Evolutionary conservation across 148 eudicot genomes (phyloP).

Genomic region (Chenopodium quinoa): DNA sequence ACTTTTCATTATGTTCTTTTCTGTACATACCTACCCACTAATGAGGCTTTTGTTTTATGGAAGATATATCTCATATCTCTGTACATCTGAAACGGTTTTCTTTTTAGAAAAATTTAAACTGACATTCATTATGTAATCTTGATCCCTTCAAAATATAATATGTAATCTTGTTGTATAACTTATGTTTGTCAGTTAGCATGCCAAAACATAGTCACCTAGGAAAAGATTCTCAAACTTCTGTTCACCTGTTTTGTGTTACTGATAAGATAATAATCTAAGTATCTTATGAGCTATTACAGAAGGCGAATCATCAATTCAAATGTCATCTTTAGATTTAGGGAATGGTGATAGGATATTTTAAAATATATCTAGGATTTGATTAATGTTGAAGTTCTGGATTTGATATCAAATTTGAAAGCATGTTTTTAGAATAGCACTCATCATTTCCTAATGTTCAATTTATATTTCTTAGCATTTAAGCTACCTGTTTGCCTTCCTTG

Average conservation of each 20-base stretch:
- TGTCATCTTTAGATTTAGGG: not conserved
- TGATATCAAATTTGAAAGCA: not conserved
- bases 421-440: not conserved
- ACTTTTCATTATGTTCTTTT: conserved; percentile 15
- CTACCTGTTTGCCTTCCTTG: not conserved
- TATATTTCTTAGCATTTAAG: not conserved
- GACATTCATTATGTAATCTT: not conserved
- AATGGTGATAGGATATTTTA: not conserved
- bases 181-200: not conserved
- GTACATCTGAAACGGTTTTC: not conserved
- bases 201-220: not conserved
- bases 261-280: not conserved
- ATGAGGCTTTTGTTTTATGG: not conserved
- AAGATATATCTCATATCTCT: not conserved
- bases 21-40: not conserved
- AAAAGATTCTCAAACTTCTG: not conserved
- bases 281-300: not conserved
- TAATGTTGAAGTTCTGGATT: not conserved
- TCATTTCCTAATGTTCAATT: not conserved
- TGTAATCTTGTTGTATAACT: not conserved
- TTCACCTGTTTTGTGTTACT: not conserved
- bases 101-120: not conserved
- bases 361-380: not conserved
- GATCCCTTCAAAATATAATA: too few species aligned
- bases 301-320: not conserved